These are phyloP conservation scores for Fusarium sp. DNA, from an alignment of 2,329 filamentous ascomycete genomes.

Conservation along the genomic window DNA sequence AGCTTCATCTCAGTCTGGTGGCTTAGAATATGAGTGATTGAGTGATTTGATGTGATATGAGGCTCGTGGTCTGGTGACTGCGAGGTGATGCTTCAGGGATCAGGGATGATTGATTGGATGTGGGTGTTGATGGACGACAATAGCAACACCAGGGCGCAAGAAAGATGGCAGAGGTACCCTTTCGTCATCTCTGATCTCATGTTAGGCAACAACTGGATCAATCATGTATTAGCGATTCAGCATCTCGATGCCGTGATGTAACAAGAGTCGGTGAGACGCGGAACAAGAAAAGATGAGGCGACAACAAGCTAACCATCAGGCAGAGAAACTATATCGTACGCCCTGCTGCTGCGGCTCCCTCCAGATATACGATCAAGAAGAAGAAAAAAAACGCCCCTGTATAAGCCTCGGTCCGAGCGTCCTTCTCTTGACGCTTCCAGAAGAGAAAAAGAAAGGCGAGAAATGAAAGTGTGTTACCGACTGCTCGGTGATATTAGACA, in stretches of 20 bases:
- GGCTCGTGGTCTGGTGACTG: neutral
- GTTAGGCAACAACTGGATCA: neutral
- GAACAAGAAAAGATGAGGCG: neutral
- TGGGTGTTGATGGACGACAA: neutral
- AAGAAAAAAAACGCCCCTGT: neutral
- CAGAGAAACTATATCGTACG: neutral
- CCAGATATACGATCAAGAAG: neutral
- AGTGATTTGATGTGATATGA: neutral
- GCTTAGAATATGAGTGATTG: neutral
- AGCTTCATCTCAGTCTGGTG: neutral
- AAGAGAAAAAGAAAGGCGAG: neutral
- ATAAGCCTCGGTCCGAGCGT: neutral
- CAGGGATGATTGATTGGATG: conserved; percentile 1
- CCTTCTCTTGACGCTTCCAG: neutral
- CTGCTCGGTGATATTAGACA: neutral
- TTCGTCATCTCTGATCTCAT: neutral
- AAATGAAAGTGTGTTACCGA: neutral
- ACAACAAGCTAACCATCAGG: neutral
- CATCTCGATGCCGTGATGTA: neutral
- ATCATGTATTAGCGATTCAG: neutral
- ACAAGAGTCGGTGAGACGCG: neutral
- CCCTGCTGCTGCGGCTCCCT: neutral
- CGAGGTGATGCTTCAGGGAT: neutral
- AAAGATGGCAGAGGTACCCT: neutral
- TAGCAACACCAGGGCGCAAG: neutral